phyloP scores from a whole-genome alignment of 1,284 basidiomycete genomes.

The Earliella scabrosa region DNA sequence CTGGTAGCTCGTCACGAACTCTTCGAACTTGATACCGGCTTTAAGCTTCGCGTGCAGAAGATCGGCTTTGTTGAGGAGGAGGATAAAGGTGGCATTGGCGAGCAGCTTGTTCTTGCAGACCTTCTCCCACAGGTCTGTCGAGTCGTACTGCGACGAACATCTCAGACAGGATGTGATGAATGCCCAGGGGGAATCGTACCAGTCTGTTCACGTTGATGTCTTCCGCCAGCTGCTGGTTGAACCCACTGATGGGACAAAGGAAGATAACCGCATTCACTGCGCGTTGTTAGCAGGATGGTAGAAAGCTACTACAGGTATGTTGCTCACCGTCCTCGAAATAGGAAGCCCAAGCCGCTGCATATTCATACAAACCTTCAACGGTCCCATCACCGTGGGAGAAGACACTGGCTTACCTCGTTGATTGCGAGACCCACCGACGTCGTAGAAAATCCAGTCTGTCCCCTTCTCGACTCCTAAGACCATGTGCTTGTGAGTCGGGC shows the following conservation, averaged over 20 bases:
- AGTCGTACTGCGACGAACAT: slow-evolving; percentile 46
- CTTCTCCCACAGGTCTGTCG: slow-evolving; percentile 59
- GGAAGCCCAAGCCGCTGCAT: slow-evolving; percentile 59
- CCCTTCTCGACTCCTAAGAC: slow-evolving; percentile 38
- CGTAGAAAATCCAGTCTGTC: slow-evolving; percentile 63
- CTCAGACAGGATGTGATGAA: neutral
- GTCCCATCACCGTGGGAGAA: no score
- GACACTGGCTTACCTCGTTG: slow-evolving; percentile 49
- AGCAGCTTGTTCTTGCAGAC: slow-evolving; percentile 61
- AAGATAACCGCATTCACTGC: slow-evolving; percentile 63
- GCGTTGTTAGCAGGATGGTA: neutral
- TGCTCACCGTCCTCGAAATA: slow-evolving; percentile 64
- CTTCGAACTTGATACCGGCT: slow-evolving; percentile 54
- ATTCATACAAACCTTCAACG: neutral
- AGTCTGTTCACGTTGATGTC: slow-evolving; percentile 58
- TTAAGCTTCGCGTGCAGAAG: slow-evolving; percentile 57
- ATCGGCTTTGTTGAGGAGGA: slow-evolving; percentile 68
- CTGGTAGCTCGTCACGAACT: slow-evolving; percentile 56
- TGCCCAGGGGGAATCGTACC: slow-evolving; percentile 37
- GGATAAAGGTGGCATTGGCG: slow-evolving; percentile 52
- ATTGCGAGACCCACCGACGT: slow-evolving; percentile 60
- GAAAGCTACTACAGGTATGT: neutral
- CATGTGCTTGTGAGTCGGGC: slow-evolving; percentile 1
- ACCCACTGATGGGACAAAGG: slow-evolving; percentile 63
- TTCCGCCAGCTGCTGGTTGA: slow-evolving; percentile 62